Evolutionary conservation across 139 green algal genomes (phyloP), one percentile per base, ranked within the genome.

Genomic region (Coelastrella sp.): DNA sequence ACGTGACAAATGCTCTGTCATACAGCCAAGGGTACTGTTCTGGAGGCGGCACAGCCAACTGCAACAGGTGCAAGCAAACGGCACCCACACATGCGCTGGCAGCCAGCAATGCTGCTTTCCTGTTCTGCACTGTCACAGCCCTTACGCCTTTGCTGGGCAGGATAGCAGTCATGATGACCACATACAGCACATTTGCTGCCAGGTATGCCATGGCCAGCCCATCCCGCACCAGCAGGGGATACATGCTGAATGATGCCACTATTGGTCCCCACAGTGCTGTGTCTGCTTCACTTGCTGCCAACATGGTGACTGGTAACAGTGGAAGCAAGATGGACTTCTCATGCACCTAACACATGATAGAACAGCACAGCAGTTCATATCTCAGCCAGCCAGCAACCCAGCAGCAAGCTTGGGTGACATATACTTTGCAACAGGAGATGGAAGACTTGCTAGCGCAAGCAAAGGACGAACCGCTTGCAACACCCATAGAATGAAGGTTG

Each of bases 241-340:
- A 96, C 95, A 99, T 98, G 85, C 90, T 96, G 81, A 98, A 92
- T 17, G 67, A 27, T 0, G 90, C 92, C 19, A 97, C 38, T 0
- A 92, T 8, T 1, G 93, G 90, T 23, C 94, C 32, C 89, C 87
- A 96, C 11, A 77, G 38, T 1, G 92, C 89, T n/a, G 95, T 50
- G 13, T 34, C 27, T 0, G 95, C 90, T 73, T 96, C 83, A 15
- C 27, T 74, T 13, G 71, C 85, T 81, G 83, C 87, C 66, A 98
- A 88, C 79, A 97, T 48, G 0, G 89, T 92, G 27, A 96, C 71
- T 0, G 97, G 97, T 68, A 99, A 79, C 51, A 98, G 90, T 11
- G 96, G 93, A 73, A 99, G 86, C 62, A 99, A 85, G 57, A 99
- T 96, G 1, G 94, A 98, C 89, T 99, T 99, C 43, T 99, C 97